Base-by-base conservation (phyloP, 2,329 filamentous ascomycete genomes). In the Chaetomiaceae sp. region DNA sequence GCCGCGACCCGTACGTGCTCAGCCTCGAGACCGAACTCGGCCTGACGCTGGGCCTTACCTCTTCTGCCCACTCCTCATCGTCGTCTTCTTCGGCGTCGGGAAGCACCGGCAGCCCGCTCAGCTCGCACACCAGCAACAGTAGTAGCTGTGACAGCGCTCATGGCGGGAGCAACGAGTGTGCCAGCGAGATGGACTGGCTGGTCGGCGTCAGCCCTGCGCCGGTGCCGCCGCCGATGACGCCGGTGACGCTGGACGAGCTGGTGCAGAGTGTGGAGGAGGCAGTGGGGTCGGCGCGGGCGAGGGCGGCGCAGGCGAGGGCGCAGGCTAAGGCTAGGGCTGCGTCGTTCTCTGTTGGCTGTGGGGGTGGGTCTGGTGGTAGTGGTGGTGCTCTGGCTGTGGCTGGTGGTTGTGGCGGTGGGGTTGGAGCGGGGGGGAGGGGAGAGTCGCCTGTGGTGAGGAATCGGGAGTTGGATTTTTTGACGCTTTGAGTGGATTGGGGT, bases 401-500 rank as follows among this genome's bases (percentile, higher is more conserved):
- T 19, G 41, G 40, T 9, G 42, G 35, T 3, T 27, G 35, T 18
- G n/a, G 39, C 27, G 34, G 38, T 33, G 48, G 19, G 45, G 48
- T 6, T 26, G 42, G n/a, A 29, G n/a, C 3, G 24, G 26, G 15
- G 41, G 9, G 18, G 27, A 24, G 3, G 15, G 37, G 17, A 20
- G 14, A 26, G 27, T 34, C 35, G 36, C 35, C 34, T 2, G 52
- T 43, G 17, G 53, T 46, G 14, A 61, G 64, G 49, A 67, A 67
- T 40, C 61, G 64, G 37, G 62, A 68, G 42, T 53, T 70, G 51
- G 67, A 69, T 48, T 70, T 69, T 53, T 65, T 69, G 38, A 64
- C 60, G 45, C 63, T 70, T 47, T 62, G 48, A 57, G 17, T 7
- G 22, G 30, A 9, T n/a, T n/a, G 37, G 24, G 11, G 22, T 38